Evolutionary conservation across 2,329 filamentous ascomycete species (phyloP).

Genomic region (Ophiostoma piceae): DNA sequence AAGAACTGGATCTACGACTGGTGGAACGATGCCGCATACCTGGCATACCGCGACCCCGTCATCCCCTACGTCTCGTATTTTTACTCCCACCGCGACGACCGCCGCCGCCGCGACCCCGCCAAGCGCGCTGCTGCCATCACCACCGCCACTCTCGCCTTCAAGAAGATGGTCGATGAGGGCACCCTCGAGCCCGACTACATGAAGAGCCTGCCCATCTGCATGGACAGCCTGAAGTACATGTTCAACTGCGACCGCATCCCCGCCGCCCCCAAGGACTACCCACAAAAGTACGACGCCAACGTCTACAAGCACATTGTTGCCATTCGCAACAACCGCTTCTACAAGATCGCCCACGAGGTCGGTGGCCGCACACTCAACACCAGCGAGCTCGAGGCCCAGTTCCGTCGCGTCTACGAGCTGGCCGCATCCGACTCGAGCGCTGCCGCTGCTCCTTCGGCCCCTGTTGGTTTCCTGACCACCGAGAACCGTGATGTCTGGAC

Average conservation of each 20-base stretch:
- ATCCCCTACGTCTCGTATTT: conserved; percentile 99
- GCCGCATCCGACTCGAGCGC: conserved; percentile 47
- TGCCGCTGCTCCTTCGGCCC: conserved; percentile 48
- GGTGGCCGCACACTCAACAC: conserved; percentile 81
- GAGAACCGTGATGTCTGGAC: conserved; percentile 94
- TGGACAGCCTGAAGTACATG: conserved; percentile 99
- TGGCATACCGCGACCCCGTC: conserved; percentile 88
- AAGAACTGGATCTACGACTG: conserved; percentile 97
- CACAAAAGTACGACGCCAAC: conserved; percentile 67
- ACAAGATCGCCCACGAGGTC: conserved; percentile 79
- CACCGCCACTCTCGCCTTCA: conserved; percentile 84
- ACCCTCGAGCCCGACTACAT: conserved; percentile 96
- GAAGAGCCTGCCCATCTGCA: conserved; percentile 94
- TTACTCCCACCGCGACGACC: conserved; percentile 95
- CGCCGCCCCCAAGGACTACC: conserved; percentile 73
- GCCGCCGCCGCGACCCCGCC: conserved; percentile 75
- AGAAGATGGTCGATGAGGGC: conserved; percentile 78
- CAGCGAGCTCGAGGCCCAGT: conserved; percentile 83
- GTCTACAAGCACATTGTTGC: conserved; percentile 81
- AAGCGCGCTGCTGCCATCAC: conserved; percentile 91
- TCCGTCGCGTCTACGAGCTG: conserved; percentile 74
- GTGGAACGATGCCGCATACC: conserved; percentile 96
- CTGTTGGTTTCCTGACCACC: conserved; percentile 79
- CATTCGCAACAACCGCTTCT: conserved; percentile 95
- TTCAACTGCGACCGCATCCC: conserved; percentile 90